Base-by-base conservation (phyloP, 768 basidiomycete species). In the Boletus reticulatus region DNA sequence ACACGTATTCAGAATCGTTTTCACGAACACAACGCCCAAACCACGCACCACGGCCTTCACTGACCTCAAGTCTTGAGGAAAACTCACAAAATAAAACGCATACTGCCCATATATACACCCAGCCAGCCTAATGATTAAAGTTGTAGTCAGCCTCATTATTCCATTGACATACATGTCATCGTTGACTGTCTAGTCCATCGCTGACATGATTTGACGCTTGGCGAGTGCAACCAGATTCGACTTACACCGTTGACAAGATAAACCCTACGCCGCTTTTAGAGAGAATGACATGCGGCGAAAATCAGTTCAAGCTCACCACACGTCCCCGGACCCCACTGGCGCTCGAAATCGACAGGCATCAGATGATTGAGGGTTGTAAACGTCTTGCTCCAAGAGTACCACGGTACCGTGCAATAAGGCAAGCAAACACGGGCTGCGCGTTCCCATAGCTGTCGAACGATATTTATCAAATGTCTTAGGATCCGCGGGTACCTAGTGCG, bases 21-120 rank as follows among this genome's bases (percentile, higher is more conserved):
- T 13, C 36, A 27, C 20, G 6, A 17, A 13, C 1, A 20, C 1
- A 12, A 13, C 13, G 17, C 27, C 22, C 6, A 19, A 48, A 22
- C 8, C 4, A 41, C 54, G 39, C 7, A 61, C 60, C 59, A 49
- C 4, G 0, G 13, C 19, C 16, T 61, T 62, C 48, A 61, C 17
- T 9, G 51, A 29, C 24, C 27, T 50, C 3, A 53, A 16, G 24
- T 61, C 60, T 8, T 16, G 39, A 8, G 59, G 53, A 34, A 60
- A 60, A 24, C 42, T 51, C 14, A 16, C 41, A 29, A 48, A 58
- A 16, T 62, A 62, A 43, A 57, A 50, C 3, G 50, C 29, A n/a
- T 43, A 46, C 34, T 57, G 60, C 2, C 60, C 60, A 0, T 62
- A 6, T 14, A 50, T 53, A 20, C 60, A 62, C 5, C 60, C 60